Percentiles rank a stretch among this genome's conserved stretches.
These are phyloP conservation scores for Vitis hybrid DNA, from an alignment of 177 flowering plant genomes.

Conservation along the genomic window DNA sequence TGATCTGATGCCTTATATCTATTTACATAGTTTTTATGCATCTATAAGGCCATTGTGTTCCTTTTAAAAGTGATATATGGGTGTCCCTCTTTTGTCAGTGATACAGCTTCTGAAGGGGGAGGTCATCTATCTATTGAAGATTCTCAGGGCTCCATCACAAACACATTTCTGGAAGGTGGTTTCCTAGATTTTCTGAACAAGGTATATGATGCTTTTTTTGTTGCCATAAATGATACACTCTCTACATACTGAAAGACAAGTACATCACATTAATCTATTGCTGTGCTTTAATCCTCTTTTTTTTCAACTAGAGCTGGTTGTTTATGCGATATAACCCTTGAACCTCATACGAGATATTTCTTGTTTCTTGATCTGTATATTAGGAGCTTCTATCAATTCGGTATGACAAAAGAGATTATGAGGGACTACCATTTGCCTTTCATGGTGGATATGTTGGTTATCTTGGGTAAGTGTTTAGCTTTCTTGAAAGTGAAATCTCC, in stretches of 20 bases:
- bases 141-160: constrained; percentile 50
- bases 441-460: constrained; percentile 93
- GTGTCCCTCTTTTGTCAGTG: constrained; percentile 32
- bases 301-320: no score
- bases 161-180: constrained; percentile 56
- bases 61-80: no score
- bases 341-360: not conserved
- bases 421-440: constrained; percentile 92
- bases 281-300: not conserved
- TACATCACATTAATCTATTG: no score
- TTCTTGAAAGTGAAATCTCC: not conserved
- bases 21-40: no score
- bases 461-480: constrained; percentile 62
- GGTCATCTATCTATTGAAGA: constrained; percentile 70
- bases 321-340: no score
- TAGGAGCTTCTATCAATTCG: constrained; percentile 76
- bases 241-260: no score
- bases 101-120: constrained; percentile 32
- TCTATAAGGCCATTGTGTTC: no score
- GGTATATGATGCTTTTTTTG: constrained; percentile 36
- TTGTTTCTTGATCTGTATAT: constrained; percentile 16
- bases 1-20: no score
- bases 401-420: constrained; percentile 64
- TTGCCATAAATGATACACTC: not conserved
- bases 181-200: constrained; percentile 80